These are phyloP conservation scores for Tetradesmus lagerheimii DNA, from an alignment of 139 green algal species.

Conservation along the genomic window DNA sequence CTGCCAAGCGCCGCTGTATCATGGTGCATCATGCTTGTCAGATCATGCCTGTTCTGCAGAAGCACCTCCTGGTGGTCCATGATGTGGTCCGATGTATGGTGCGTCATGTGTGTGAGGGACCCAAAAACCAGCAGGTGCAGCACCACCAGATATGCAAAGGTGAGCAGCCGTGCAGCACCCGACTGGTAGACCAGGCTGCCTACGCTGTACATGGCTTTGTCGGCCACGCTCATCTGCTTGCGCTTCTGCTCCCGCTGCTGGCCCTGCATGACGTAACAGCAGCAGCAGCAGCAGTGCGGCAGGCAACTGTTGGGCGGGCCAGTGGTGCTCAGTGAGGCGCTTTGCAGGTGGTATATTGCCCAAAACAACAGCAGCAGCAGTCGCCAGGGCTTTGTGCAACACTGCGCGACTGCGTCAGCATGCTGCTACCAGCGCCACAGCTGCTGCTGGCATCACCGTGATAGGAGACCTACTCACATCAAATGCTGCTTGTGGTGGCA, in stretches of 20 bases:
- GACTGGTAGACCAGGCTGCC: conserved; percentile 74
- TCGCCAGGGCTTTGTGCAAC: no score
- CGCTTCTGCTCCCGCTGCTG: conserved; percentile 49
- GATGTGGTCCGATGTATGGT: conserved; percentile 36
- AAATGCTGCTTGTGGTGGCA: no score
- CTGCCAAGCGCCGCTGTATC: not conserved
- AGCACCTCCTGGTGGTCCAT: conserved; percentile 40
- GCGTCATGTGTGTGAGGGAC: conserved; percentile 65
- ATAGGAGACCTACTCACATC: no score
- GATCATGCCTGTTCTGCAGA: conserved; percentile 40
- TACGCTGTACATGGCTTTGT: conserved; percentile 61
- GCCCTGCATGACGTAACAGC: not conserved
- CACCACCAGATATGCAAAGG: conserved; percentile 88
- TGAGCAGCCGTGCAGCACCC: conserved; percentile 71
- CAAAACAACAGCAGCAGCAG: no score
- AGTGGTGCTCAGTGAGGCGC: no score
- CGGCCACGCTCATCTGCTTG: conserved; percentile 44
- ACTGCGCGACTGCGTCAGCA: no score
- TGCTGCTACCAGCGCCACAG: no score
- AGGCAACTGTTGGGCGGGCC: no score
- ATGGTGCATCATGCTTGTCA: conserved; percentile 45
- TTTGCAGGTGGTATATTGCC: no score
- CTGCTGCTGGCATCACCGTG: no score
- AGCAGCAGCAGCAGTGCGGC: not conserved
- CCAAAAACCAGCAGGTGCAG: conserved; percentile 90